Evolutionary conservation across 805 yeast genomes (phyloP), one percentile per base, ranked within the genome.

Genomic region (Starmerella scarabaei): DNA sequence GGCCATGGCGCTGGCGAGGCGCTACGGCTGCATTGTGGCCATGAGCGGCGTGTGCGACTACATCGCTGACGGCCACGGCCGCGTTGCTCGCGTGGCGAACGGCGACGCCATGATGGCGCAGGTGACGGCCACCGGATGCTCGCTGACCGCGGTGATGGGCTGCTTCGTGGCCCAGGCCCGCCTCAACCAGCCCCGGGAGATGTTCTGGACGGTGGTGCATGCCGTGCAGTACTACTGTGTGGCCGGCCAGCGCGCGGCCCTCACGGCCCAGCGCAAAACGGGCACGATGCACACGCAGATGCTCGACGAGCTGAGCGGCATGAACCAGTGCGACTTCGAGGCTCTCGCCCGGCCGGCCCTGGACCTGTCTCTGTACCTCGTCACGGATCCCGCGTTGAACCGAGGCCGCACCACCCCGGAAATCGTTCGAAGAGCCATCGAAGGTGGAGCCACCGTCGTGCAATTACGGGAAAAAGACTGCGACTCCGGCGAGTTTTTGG

Each of bases 391-490:
- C 8, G 19, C 32, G 15, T 39, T 48, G 19, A 43, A 33, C 12
- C 33, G n/a, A 3, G 48, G 43, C 7, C 39, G 50, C 7, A 11
- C 36, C 2, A 19, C 33, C 5, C 11, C 30, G 7, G 39, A 41
- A 1, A 42, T 46, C 12, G 52, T 48, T 7, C 33, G 68, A 47
- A 65, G 60, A 19, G 73, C 93, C 0, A 62, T 84, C 26, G 60
- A 67, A 4, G 75, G 73, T 38, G 95, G 95, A 3, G 86, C 73
- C 4, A 82, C 93, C 0, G 49, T 84, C 14, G 78, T 85, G 2
- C 96, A 85, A 59, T 62, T 86, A 38, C 71, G 96, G 37, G 96
- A 86, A 54, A 85, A 85, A 57, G 60, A 70, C 1, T 57, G 75
- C 8, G 79, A 72, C 43, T 83, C 95, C 0, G 64, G 71, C 21